Evolutionary conservation across 148 eudicot genomes (phyloP).

Genomic region (Rhododendron ferrugineum): DNA sequence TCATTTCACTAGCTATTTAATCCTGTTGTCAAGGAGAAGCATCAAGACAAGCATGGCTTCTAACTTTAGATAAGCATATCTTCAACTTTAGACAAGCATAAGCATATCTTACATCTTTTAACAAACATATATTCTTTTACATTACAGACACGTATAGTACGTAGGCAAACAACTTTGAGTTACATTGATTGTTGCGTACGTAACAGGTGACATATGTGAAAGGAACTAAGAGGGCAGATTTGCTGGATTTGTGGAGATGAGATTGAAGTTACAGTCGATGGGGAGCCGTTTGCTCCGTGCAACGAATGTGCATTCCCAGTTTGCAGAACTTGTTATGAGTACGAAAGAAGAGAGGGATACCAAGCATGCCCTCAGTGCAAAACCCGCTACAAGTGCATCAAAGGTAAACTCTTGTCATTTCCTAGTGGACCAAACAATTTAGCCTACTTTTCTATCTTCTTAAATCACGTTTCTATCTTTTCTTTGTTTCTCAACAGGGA

Average conservation of each 20-base stretch:
- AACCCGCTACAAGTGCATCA: no score
- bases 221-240: conserved; percentile 33
- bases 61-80: not conserved
- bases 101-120: not conserved
- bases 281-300: conserved; percentile 86
- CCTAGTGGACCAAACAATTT: no score
- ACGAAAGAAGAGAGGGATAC: no score
- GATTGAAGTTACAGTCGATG: conserved; percentile 51
- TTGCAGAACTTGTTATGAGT: not conserved
- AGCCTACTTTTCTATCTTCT: not conserved
- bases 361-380: no score
- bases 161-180: conserved; percentile 5
- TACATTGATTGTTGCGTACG: not conserved
- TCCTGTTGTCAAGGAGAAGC: no score
- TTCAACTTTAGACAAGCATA: not conserved
- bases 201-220: not conserved
- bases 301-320: conserved; percentile 92
- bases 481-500: not conserved
- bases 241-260: conserved; percentile 92
- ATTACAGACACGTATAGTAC: no score
- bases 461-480: not conserved
- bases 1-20: no score
- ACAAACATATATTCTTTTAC: not conserved
- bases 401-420: conserved; percentile 5
- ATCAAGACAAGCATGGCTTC: no score